Conservation (phyloP, 495 filamentous ascomycete genomes). For the Polyplosphaeria fusca region DNA sequence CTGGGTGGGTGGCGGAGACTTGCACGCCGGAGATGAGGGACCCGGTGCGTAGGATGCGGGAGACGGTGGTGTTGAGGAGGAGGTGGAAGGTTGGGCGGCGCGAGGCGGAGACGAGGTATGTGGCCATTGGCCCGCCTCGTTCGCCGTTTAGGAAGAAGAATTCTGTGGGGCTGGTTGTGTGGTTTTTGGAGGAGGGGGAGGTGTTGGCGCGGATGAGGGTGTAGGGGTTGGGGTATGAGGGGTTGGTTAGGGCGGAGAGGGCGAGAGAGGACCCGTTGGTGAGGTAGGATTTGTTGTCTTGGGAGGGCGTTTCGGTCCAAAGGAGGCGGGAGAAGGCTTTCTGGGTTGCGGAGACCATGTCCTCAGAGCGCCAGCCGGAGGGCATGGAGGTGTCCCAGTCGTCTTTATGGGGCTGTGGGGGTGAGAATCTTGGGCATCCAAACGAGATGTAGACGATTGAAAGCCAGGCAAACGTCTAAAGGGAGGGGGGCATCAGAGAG, state of each 20-base stretch:
- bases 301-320: not conserved
- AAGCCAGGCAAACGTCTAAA: not conserved
- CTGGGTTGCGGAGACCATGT: not conserved
- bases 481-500: no score
- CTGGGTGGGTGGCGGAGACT: not conserved
- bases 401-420: not conserved
- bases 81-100: not conserved
- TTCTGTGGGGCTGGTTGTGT: constrained; percentile 38
- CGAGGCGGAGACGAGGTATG: not conserved
- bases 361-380: not conserved
- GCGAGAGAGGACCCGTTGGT: not conserved
- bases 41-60: not conserved
- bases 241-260: not conserved
- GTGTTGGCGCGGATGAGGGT: not conserved
- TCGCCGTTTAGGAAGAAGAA: constrained; percentile 2
- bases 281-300: not conserved
- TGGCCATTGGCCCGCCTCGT: not conserved
- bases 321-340: not conserved
- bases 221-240: not conserved
- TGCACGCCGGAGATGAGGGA: not conserved
- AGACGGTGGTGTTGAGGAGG: not conserved
- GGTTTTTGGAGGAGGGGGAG: not conserved
- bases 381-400: constrained; percentile 7
- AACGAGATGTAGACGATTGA: not conserved
- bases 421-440: not conserved